Evolutionary conservation across 2,329 filamentous ascomycete genomes (phyloP).

Genomic region (Lachnellula cervina): DNA sequence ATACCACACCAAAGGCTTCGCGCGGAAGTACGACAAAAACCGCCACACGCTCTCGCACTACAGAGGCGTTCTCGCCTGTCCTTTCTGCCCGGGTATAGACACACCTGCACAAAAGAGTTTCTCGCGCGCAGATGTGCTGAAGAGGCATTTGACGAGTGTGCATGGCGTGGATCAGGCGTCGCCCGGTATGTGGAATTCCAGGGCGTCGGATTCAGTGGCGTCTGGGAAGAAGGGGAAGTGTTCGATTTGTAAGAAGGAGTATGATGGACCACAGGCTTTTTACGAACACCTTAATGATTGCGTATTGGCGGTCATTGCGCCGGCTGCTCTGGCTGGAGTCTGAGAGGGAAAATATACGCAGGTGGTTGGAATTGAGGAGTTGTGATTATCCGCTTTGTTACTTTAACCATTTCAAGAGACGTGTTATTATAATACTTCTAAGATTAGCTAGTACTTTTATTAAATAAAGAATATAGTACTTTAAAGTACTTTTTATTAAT

Average conservation of each 20-base stretch:
- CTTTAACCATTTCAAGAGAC: no score
- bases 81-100: constrained; percentile 83
- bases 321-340: not conserved
- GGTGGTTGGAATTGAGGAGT: no score
- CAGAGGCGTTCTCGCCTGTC: constrained; percentile 93
- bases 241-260: constrained; percentile 82
- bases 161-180: constrained; percentile 90
- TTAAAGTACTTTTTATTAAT: no score
- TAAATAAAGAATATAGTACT: no score
- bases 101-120: constrained; percentile 88
- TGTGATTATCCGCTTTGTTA: no score
- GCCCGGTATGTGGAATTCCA: constrained; percentile 71
- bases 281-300: constrained; percentile 86
- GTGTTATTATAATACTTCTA: no score
- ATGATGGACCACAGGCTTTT: constrained; percentile 83
- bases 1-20: constrained; percentile 88
- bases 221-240: constrained; percentile 76
- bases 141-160: constrained; percentile 83
- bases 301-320: constrained; percentile 44
- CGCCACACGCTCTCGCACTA: constrained; percentile 91
- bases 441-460: no score
- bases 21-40: constrained; percentile 95
- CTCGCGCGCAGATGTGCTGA: constrained; percentile 92
- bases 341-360: no score
- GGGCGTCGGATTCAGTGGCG: constrained; percentile 42